Base-by-base conservation (phyloP, 73 alveolate species). In the Paramecium sonneborni region DNA sequence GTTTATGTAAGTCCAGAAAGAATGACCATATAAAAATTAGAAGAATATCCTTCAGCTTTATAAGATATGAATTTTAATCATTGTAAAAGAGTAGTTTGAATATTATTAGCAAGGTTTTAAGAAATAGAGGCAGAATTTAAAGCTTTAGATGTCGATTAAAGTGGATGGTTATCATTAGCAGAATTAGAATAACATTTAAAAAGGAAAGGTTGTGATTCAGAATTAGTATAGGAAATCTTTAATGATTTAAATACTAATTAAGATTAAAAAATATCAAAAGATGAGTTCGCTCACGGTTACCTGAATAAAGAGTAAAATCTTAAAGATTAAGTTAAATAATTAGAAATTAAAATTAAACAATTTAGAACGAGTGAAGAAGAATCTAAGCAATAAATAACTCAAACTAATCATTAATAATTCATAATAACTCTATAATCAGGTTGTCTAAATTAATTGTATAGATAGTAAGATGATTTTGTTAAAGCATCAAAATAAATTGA, bases 261-360 rank as follows among this genome's bases (percentile, higher is more conserved):
- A 44, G 84, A 62, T 62, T 12, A 62, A 62, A 62, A 62, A n/a
- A 62, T 62, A 30, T 62, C 84, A 3, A 62, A 62, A 62, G 84
- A 62, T 30, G 84, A 62, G 44, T 62, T 62, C 44, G 24, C 84
- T 62, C 84, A 62, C 52, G 84, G 84, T 62, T 62, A 62, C 18
- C 84, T 62, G 84, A 62, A 30, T 30, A 62, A 62, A 62, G 84
- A 62, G 24, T 62, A 62, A 62, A 62, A 62, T 62, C 84, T 62
- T 32, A 62, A 26, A 62, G 44, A 62, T 62, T 26, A 62, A 30
- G 84, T 62, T 30, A 62, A 62, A 32, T 32, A 14, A 12, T 26
- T 30, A 14, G 84, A 62, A 62, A 26, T 62, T 2, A 62, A 62
- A 62, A 62, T 62, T 12, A 30, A 52, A 14, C 34, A 18, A 52